Conservation (phyloP, 2,329 filamentous ascomycete species). For the Cladosporium sp. region DNA sequence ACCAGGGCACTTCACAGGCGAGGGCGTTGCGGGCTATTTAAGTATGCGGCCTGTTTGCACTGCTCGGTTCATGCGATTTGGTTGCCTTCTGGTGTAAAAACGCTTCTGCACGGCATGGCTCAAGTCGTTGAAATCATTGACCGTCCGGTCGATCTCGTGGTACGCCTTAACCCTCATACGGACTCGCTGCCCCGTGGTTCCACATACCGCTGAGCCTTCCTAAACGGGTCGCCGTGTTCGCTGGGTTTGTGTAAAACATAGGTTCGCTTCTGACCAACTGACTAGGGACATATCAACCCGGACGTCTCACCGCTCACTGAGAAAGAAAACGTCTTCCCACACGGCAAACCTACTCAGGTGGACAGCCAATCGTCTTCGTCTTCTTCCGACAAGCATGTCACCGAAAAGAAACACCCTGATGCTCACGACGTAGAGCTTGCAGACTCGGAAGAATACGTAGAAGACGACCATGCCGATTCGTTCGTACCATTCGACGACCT, state of each 20-base stretch:
- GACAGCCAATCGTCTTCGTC: neutral
- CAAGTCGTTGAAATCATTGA: conserved; percentile 31
- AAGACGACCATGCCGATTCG: conserved; percentile 31
- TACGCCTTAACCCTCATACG: conserved; percentile 13
- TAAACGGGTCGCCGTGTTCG: too few relatives aligned
- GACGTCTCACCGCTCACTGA: conserved; percentile 31
- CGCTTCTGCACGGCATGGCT: conserved; percentile 17
- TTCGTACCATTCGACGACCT: conserved; percentile 41
- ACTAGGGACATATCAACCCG: conserved; percentile 27
- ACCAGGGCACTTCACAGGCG: neutral
- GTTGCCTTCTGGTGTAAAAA: neutral
- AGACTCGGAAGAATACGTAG: conserved; percentile 26
- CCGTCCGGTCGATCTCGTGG: conserved; percentile 30
- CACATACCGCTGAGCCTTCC: neutral
- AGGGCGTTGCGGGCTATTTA: neutral
- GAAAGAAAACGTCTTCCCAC: conserved; percentile 33
- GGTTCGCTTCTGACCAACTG: neutral
- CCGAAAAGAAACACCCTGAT: conserved; percentile 23
- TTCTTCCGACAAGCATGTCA: conserved; percentile 16
- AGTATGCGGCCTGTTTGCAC: neutral
- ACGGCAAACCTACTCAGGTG: neutral
- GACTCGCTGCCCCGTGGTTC: too few relatives aligned
- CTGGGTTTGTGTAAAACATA: too few relatives aligned
- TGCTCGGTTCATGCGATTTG: neutral
- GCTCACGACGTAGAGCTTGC: conserved; percentile 26